Evolutionary conservation across 176 grass and related monocot species (phyloP).

Genomic region (Ensete ventricosum): DNA sequence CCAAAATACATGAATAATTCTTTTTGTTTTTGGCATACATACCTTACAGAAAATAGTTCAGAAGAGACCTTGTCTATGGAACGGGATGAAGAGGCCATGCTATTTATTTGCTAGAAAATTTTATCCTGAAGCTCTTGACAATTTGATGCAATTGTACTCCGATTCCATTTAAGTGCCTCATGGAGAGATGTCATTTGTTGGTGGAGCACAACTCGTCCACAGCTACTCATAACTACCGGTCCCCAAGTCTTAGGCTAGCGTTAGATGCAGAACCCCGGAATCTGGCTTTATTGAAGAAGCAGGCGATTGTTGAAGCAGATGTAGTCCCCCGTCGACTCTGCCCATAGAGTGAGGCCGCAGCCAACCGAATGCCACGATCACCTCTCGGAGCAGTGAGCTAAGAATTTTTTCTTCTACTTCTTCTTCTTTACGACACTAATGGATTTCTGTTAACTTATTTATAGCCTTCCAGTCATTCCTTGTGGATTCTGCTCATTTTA

Average conservation of each 20-base stretch:
- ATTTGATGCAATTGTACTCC: conserved; percentile 67
- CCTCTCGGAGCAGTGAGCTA: too few species aligned
- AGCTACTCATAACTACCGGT: neutral
- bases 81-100: conserved; percentile 88
- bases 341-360: too few species aligned
- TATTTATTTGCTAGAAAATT: conserved; percentile 99
- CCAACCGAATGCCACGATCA: too few species aligned
- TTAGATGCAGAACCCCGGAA: neutral
- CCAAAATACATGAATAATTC: neutral
- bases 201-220: neutral
- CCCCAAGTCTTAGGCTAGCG: neutral
- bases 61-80: conserved; percentile 73
- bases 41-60: conserved; percentile 53
- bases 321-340: neutral
- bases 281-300: neutral
- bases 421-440: neutral
- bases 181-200: neutral
- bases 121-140: conserved; percentile 66
- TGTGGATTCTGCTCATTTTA: neutral
- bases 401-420: neutral
- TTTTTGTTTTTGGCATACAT: neutral
- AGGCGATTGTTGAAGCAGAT: neutral
- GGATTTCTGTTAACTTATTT: neutral
- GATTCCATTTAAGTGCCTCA: conserved; percentile 48
- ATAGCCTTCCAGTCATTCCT: neutral